A percentile compares a stretch with the other conserved stretches of the same genome.
These are phyloP conservation scores for Taxillus chinensis DNA, from an alignment of 164 flowering plant species.

Conservation along the genomic window DNA sequence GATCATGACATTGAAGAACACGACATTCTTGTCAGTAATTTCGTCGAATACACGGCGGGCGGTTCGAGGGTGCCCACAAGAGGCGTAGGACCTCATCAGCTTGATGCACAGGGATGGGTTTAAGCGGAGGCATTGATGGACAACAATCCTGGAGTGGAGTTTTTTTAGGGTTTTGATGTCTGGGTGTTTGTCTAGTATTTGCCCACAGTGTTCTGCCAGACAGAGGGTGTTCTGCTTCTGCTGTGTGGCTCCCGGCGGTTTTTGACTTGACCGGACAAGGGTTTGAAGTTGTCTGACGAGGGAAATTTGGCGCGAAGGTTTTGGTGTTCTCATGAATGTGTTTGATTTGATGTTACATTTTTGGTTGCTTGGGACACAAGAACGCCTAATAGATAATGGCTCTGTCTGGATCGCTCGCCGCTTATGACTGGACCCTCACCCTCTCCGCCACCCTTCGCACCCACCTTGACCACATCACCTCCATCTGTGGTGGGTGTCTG, in stretches of 20 bases:
- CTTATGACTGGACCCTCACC: too few species aligned
- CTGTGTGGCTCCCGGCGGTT: background rate
- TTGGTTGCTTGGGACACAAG: too few species aligned
- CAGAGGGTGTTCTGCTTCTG: background rate
- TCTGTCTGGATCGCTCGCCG: too few species aligned
- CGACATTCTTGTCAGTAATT: conserved; percentile 22
- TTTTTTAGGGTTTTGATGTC: conserved; percentile 21
- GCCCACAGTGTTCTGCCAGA: conserved; percentile 10
- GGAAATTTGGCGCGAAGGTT: conserved; percentile 12
- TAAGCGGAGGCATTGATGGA: conserved; percentile 7
- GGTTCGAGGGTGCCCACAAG: conserved; percentile 16
- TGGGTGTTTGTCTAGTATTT: conserved; percentile 19
- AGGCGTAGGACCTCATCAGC: conserved; percentile 30
- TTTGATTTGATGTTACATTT: too few species aligned
- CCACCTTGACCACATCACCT: too few species aligned
- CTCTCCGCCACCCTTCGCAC: too few species aligned
- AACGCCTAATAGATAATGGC: too few species aligned
- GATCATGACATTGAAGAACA: conserved; percentile 33
- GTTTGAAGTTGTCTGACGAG: conserved; percentile 4
- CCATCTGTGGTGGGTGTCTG: too few species aligned
- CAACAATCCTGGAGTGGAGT: conserved; percentile 22
- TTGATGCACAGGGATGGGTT: conserved; percentile 25
- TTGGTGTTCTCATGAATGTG: background rate
- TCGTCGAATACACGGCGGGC: conserved; percentile 26
- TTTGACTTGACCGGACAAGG: background rate